Evolutionary conservation across 352 stramenopile species (phyloP).

Genomic region (Globisporangium spiculum): DNA sequence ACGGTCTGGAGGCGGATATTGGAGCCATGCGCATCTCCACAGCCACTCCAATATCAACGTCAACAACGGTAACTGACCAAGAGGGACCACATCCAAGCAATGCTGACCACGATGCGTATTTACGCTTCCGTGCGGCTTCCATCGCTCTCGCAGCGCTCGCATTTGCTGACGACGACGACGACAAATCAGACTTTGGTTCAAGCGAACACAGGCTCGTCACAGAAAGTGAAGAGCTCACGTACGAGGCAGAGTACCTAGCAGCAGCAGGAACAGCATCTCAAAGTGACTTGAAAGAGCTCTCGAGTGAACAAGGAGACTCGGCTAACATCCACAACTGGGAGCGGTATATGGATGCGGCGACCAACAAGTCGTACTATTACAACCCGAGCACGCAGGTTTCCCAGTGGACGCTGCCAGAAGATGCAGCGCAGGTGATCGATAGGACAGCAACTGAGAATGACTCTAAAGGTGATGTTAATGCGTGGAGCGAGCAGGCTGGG

Average conservation of each 20-base stretch:
- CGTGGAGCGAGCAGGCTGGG: not conserved
- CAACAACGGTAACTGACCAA: not conserved
- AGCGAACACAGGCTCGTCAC: not conserved
- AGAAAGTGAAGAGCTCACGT: not conserved
- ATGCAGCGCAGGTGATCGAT: constrained; percentile 7
- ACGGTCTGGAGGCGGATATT: not conserved
- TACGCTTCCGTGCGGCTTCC: constrained; percentile 5
- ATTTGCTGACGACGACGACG: constrained; percentile 13
- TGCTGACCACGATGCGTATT: not conserved
- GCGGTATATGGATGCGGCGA: constrained; percentile 44
- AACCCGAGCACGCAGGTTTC: constrained; percentile 35
- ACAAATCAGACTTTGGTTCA: not conserved
- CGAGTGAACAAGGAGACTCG: not conserved
- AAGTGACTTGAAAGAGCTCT: not conserved
- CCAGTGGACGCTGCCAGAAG: constrained; percentile 35
- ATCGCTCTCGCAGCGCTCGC: constrained; percentile 19
- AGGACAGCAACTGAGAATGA: not conserved
- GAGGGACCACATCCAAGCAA: not conserved
- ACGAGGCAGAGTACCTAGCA: not conserved
- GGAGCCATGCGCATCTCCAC: not conserved
- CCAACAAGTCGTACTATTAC: constrained; percentile 58
- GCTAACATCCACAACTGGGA: constrained; percentile 29
- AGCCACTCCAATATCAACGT: not conserved
- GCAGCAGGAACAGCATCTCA: not conserved
- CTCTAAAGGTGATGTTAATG: not conserved